phyloP scores from a whole-genome alignment of 2,329 filamentous ascomycete genomes.

The Pseudogymnoascus sp. region DNA sequence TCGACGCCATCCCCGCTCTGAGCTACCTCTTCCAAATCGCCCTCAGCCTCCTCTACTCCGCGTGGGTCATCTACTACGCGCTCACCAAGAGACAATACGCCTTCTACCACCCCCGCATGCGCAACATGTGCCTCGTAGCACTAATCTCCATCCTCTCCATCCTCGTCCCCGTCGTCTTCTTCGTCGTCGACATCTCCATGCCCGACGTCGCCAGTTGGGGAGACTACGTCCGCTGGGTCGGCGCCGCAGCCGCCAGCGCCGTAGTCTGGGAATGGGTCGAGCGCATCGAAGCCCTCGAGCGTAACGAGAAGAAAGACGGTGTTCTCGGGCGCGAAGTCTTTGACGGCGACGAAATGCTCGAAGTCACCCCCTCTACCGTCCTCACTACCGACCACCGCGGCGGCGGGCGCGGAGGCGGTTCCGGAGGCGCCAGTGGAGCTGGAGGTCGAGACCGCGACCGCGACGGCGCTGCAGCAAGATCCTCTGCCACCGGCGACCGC shows the following conservation, averaged over 20 bases:
- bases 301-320: conserved; percentile 65
- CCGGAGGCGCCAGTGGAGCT: conserved; percentile 29
- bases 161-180: conserved; percentile 65
- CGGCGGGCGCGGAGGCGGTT: conserved; percentile 30
- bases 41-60: conserved; percentile 62
- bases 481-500: not conserved
- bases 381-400: conserved; percentile 37
- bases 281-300: conserved; percentile 63
- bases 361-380: conserved; percentile 51
- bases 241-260: conserved; percentile 66
- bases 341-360: conserved; percentile 67
- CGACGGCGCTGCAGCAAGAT: conserved; percentile 4
- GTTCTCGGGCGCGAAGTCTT: conserved; percentile 64
- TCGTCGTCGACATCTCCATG: conserved; percentile 64
- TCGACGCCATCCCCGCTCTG: conserved; percentile 77
- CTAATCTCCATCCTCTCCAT: conserved; percentile 56
- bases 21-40: conserved; percentile 66
- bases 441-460: conserved; percentile 21
- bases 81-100: conserved; percentile 63
- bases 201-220: conserved; percentile 65
- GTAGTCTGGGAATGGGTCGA: conserved; percentile 78
- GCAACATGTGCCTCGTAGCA: conserved; percentile 60
- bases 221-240: conserved; percentile 70
- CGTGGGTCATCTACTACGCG: conserved; percentile 67
- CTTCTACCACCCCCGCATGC: conserved; percentile 65